phyloP scores from a whole-genome alignment of 2,329 filamentous ascomycete genomes.

The Colletotrichum somersetense region DNA sequence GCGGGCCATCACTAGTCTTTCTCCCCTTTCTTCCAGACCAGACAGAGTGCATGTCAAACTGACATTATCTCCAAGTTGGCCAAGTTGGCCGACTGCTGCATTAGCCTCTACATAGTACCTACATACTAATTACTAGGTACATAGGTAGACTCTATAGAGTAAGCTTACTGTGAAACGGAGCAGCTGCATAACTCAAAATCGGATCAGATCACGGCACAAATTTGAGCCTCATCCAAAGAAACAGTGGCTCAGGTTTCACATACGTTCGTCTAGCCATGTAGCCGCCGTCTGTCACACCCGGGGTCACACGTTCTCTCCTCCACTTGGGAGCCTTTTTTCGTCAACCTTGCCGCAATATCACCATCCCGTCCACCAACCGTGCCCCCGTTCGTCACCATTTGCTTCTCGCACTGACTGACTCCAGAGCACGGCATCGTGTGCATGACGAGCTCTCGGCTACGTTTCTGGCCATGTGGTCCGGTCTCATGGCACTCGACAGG shows the following conservation, averaged over 20 bases:
- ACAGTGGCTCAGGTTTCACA: conserved; percentile 31
- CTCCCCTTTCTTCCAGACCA: neutral
- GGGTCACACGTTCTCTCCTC: conserved; percentile 30
- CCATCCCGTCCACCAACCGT: neutral
- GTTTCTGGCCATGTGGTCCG: conserved; percentile 25
- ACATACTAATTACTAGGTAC: neutral
- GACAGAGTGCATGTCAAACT: neutral
- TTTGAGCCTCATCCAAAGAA: conserved; percentile 26
- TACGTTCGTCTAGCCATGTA: conserved; percentile 14
- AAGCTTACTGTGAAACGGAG: neutral
- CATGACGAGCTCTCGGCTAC: conserved; percentile 19
- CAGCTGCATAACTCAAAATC: conserved; percentile 6
- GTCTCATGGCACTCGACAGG: conserved; percentile 5
- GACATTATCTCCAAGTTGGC: conserved; percentile 32
- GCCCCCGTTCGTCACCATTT: neutral
- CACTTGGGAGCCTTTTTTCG: conserved; percentile 1
- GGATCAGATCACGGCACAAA: conserved; percentile 5
- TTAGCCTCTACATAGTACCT: too few relatives aligned
- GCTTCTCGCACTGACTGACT: conserved; percentile 15
- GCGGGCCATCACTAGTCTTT: conserved; percentile 2
- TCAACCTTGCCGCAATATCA: conserved; percentile 5
- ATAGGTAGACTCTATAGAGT: neutral
- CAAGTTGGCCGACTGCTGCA: conserved; percentile 14
- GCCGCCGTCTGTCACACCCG: conserved; percentile 34
- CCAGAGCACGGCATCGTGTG: conserved; percentile 10